Conservation (phyloP, 148 eudicot species). For the Bassia scoparia region DNA sequence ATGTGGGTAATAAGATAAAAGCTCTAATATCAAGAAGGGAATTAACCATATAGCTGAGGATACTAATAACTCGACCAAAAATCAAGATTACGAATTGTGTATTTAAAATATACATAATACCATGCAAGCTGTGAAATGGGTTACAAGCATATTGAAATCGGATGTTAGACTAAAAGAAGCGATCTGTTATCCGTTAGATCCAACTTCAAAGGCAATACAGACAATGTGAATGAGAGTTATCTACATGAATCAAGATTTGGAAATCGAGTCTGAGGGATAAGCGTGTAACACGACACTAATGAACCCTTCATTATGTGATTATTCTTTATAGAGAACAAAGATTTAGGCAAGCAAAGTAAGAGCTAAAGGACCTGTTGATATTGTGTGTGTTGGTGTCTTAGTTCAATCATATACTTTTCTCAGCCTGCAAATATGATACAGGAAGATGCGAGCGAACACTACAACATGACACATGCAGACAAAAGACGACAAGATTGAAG, state of each 20-base stretch:
- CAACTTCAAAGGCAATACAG: not conserved
- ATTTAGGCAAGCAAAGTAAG: not conserved
- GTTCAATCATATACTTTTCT: too few relatives aligned
- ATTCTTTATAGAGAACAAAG: too few relatives aligned
- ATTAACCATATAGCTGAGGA: not conserved
- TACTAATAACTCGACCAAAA: not conserved
- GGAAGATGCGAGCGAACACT: not conserved
- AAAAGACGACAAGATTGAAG: not conserved
- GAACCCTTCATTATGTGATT: too few relatives aligned
- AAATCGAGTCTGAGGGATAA: not conserved
- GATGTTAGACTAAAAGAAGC: not conserved
- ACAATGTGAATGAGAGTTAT: not conserved
- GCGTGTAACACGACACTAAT: not conserved
- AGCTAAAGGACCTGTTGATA: not conserved
- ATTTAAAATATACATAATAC: too few relatives aligned
- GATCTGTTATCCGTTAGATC: not conserved
- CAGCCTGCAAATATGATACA: not conserved
- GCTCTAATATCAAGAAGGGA: not conserved
- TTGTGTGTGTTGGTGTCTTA: not conserved
- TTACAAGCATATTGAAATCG: not conserved
- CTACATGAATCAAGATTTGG: not conserved
- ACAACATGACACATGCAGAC: not conserved
- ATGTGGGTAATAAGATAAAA: too few relatives aligned
- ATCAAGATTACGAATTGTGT: not conserved
- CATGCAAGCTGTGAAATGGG: too few relatives aligned